Percentiles rank a stretch among this genome's conserved stretches.
Conservation (phyloP, 23 red algal species). For the Chondrus crispus region DNA sequence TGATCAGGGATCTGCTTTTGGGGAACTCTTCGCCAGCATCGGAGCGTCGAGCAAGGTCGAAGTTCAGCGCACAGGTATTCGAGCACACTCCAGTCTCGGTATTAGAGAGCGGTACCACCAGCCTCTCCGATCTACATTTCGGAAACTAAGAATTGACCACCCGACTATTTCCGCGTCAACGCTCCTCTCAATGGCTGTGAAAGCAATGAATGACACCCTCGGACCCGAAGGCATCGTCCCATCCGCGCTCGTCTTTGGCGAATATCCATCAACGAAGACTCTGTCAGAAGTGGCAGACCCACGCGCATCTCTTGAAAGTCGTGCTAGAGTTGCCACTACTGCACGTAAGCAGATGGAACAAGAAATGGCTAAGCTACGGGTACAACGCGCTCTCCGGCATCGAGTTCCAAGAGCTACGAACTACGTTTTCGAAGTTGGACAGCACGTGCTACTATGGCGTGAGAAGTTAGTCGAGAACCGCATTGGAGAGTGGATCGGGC, state of each 20-base stretch:
- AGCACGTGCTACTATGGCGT: conserved; percentile 3
- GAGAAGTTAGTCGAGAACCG: neutral
- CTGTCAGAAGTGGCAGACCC: neutral
- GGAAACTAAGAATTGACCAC: neutral
- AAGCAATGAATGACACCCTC: neutral
- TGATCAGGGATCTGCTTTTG: neutral
- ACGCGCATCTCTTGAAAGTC: neutral
- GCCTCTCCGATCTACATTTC: neutral
- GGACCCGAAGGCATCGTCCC: neutral
- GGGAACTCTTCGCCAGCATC: neutral
- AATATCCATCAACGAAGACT: neutral
- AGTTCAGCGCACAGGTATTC: neutral
- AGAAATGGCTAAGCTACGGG: neutral
- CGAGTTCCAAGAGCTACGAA: neutral
- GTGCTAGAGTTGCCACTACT: neutral
- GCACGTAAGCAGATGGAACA: neutral
- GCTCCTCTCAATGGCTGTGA: neutral
- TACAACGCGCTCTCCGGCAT: neutral
- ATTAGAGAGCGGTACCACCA: neutral
- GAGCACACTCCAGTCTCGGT: neutral
- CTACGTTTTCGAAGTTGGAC: neutral
- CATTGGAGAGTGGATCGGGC: neutral
- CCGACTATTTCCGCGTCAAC: neutral
- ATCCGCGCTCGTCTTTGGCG: neutral
- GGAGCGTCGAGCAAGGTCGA: neutral